A percentile compares a stretch with the other conserved stretches of the same genome.
Conservation (phyloP, 2,329 filamentous ascomycete genomes). For the Monosporascus cannonballus region DNA sequence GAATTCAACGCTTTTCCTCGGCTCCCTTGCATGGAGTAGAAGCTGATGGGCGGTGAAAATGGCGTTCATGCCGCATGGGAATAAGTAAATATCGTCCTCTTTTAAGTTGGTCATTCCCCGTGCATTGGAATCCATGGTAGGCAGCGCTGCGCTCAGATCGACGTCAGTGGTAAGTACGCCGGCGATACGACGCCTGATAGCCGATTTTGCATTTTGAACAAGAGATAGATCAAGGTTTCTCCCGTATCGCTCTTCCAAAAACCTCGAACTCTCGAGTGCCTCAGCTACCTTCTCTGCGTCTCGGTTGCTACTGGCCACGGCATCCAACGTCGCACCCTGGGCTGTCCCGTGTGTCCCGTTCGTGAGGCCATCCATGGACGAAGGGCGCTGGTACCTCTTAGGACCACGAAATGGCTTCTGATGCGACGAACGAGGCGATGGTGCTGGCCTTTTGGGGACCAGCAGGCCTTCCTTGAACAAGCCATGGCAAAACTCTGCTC, state of each 20-base stretch:
- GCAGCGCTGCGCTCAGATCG: constrained; percentile 54
- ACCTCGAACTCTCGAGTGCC: constrained; percentile 64
- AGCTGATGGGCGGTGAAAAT: constrained; percentile 84
- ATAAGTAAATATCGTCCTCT: constrained; percentile 85
- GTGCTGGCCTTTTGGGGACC: constrained; percentile 21
- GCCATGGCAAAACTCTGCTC: constrained; percentile 81
- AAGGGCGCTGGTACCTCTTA: constrained; percentile 65
- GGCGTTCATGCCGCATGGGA: constrained; percentile 87
- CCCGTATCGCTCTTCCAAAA: constrained; percentile 91
- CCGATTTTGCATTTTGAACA: constrained; percentile 75
- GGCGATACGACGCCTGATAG: constrained; percentile 81
- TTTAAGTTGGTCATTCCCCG: constrained; percentile 60
- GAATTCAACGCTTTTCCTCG: constrained; percentile 75
- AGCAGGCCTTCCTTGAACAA: constrained; percentile 65
- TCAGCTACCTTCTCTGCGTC: constrained; percentile 28
- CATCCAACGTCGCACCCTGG: neutral
- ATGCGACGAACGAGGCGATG: constrained; percentile 19
- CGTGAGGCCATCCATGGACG: constrained; percentile 32
- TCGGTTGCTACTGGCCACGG: constrained; percentile 2
- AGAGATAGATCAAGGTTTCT: constrained; percentile 79
- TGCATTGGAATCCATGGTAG: constrained; percentile 41
- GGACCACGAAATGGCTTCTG: constrained; percentile 61
- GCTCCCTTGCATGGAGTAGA: constrained; percentile 58
- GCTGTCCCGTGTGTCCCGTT: constrained; percentile 15
- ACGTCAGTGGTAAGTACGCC: constrained; percentile 72